These are phyloP conservation scores for Coffea humblotiana DNA, from an alignment of 305 asterid genomes.

Conservation along the genomic window DNA sequence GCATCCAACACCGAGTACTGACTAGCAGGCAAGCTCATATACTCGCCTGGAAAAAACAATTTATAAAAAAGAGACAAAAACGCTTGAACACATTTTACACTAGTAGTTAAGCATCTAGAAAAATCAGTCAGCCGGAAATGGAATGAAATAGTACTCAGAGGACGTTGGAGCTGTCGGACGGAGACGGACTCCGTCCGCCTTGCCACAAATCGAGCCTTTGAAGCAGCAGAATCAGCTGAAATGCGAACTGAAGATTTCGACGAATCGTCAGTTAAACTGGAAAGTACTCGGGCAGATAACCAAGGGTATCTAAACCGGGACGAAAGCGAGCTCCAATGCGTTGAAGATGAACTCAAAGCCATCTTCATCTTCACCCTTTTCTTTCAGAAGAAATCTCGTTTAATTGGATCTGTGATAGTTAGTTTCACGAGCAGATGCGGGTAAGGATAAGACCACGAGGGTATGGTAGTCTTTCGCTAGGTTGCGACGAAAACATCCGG, in stretches of 20 bases:
- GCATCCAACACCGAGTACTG: constrained; percentile 98
- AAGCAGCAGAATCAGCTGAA: constrained; percentile 61
- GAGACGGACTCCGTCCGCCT: constrained; percentile 60
- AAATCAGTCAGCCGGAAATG: not conserved
- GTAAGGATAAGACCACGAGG: constrained; percentile 13
- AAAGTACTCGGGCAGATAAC: constrained; percentile 27
- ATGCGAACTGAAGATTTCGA: constrained; percentile 48
- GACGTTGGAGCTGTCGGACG: constrained; percentile 74
- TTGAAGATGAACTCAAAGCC: constrained; percentile 25
- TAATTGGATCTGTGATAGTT: constrained; percentile 3
- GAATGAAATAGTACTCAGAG: constrained; percentile 45
- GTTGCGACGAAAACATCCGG: not conserved
- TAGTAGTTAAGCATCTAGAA: not conserved
- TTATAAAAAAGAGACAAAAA: no score
- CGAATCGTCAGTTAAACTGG: constrained; percentile 43
- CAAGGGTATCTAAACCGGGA: constrained; percentile 17
- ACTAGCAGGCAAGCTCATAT: constrained; percentile 98
- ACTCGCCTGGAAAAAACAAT: constrained; percentile 46
- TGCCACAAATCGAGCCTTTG: constrained; percentile 67
- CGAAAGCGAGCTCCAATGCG: constrained; percentile 13
- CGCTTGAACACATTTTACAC: not conserved
- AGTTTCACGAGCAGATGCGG: not conserved
- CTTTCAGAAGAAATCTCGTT: not conserved
- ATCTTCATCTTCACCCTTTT: not conserved
- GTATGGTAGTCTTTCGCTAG: no score